Evolutionary conservation across 139 green algal species (phyloP).

Genomic region (Chlorella sp.): DNA sequence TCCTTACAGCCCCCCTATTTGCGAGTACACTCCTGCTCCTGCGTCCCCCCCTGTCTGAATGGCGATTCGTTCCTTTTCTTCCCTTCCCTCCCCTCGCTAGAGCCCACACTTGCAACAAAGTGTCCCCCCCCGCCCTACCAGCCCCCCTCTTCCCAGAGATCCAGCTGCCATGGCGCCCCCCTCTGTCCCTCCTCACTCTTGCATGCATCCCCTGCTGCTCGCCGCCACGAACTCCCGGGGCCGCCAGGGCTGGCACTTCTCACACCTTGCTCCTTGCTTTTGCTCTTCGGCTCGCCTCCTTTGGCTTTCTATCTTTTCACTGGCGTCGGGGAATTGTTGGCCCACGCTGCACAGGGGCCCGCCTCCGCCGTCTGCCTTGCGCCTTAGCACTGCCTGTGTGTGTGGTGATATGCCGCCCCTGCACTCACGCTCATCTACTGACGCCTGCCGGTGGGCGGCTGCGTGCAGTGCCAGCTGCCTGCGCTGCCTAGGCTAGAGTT

Average conservation of each 20-base stretch:
- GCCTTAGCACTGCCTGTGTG: conserved; percentile 7
- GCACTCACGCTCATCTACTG: too few relatives aligned
- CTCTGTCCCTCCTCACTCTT: not conserved
- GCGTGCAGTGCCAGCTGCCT: too few relatives aligned
- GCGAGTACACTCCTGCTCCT: conserved; percentile 17
- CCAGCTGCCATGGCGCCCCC: not conserved
- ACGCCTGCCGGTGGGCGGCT: too few relatives aligned
- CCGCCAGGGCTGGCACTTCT: not conserved
- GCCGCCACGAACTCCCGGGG: not conserved
- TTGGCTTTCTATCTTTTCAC: conserved; percentile 11
- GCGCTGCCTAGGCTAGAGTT: too few relatives aligned
- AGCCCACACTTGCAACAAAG: conserved; percentile 36
- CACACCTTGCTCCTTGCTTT: conserved; percentile 2
- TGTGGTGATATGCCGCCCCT: not conserved
- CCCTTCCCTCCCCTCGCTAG: not conserved
- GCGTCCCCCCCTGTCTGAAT: not conserved
- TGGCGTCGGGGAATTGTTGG: not conserved
- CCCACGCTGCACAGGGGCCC: not conserved
- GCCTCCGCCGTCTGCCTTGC: not conserved
- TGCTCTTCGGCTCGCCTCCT: not conserved
- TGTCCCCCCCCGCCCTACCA: not conserved
- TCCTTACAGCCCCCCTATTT: not conserved
- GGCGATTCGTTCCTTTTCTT: not conserved
- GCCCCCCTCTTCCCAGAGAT: not conserved
- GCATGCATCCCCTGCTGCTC: not conserved